Conservation (phyloP, 495 filamentous ascomycete genomes). For the Sabuloglossum arenarium region DNA sequence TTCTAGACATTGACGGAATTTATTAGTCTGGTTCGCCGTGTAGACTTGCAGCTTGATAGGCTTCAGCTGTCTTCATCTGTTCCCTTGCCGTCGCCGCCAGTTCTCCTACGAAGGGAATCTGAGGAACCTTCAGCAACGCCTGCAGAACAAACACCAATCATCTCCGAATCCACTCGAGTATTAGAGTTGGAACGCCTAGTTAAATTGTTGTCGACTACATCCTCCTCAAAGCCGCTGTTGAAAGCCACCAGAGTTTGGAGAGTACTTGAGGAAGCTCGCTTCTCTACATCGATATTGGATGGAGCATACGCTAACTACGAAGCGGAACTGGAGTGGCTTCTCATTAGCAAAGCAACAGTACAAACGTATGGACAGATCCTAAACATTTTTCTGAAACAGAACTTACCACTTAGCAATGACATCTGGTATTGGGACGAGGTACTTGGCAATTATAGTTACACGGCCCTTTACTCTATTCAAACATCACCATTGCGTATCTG, state of each 20-base stretch:
- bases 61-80: conserved; percentile 31
- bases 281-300: conserved; percentile 12
- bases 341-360: conserved; percentile 66
- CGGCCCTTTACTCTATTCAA: conserved; percentile 60
- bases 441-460: conserved; percentile 45
- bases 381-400: conserved; percentile 51
- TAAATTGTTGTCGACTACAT: conserved; percentile 44
- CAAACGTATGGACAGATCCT: conserved; percentile 66
- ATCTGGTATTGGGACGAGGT: conserved; percentile 88
- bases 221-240: conserved; percentile 32
- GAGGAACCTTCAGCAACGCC: not conserved
- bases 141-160: not conserved
- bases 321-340: conserved; percentile 66
- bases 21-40: conserved; percentile 49
- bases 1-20: not conserved
- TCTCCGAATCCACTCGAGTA: conserved; percentile 7
- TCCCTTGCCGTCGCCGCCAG: conserved; percentile 7
- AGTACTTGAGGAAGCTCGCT: conserved; percentile 37
- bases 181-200: conserved; percentile 36
- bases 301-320: conserved; percentile 25
- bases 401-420: conserved; percentile 61
- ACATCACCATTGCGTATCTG: conserved; percentile 55
- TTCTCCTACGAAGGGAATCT: not conserved
- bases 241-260: conserved; percentile 28
- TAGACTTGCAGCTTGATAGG: conserved; percentile 65